Base-by-base conservation (phyloP, 75 land plant genomes). In the Gnetum montanum region DNA sequence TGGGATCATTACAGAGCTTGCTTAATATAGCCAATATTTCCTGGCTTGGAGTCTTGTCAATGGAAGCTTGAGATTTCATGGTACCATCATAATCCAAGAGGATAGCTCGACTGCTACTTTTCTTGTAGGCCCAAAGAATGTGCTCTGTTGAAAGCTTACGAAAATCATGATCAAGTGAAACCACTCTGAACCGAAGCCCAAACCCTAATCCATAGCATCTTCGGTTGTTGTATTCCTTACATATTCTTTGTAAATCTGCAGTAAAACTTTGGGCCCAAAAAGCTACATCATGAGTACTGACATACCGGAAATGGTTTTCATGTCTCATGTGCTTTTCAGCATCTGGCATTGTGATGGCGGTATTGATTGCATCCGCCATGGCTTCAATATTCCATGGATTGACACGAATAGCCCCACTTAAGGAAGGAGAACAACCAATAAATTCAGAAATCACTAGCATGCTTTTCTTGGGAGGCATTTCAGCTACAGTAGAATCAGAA, bases 41-140 rank as follows among this genome's bases (percentile, higher is more conserved):
- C 13, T 70, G 15, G 25, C 64, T 78, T 31, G 94, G 94, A 6
- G 64, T 67, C 43, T 75, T 85, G 46, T 72, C 71, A 16, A 85
- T 71, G 4, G 85, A 78, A 26, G 66, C 38, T 62, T 85, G 94
- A 25, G 90, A 82, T 62, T 81, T 69, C 48, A 88, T 69, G 0
- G 90, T 88, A 25, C 94, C 94, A 81, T 88, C 94, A 70, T 88
- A 88, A 60, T 88, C 90, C 43, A 88, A 59, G 48, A 88, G 72
- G 22, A 88, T 78, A 27, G 81, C 86, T 60, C 94, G 72, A 2
- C 71, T 78, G 15, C 56, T 69, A 20, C 83, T 75, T 57, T 66
- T 78, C 34, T 67, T 74, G 49, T 85, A 88, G 12, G 81, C 79
- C 11, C 83, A 70, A n/a, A 78, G 82, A 46, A 88, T 79, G 47